Percentiles rank a stretch among this genome's conserved stretches.
Conservation (phyloP, 139 green algal genomes). For the Limnomonas spitsbergensis region DNA sequence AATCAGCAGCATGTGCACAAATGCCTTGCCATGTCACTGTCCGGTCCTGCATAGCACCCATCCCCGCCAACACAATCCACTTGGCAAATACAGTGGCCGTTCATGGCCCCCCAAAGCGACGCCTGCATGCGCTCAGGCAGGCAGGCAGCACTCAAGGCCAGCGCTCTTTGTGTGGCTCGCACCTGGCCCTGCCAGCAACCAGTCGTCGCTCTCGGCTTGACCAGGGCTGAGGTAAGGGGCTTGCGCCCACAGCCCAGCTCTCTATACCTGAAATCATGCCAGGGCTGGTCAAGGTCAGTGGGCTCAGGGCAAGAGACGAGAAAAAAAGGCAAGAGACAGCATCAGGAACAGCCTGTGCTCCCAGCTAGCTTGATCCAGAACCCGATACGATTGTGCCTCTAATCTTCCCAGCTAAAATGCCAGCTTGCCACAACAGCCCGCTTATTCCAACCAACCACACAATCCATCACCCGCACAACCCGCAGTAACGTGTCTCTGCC, state of each 20-base stretch:
- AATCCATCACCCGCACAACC: too few species aligned
- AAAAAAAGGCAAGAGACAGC: not conserved
- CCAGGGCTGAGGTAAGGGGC: not conserved
- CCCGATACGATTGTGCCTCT: not conserved
- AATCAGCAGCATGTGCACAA: too few species aligned
- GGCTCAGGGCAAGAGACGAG: not conserved
- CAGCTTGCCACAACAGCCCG: not conserved
- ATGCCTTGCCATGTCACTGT: not conserved
- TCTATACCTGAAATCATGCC: not conserved
- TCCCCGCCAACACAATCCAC: too few species aligned
- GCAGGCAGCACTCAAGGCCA: not conserved
- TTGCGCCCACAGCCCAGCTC: not conserved
- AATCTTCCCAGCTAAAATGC: not conserved
- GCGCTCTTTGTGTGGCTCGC: not conserved
- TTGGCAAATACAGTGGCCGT: not conserved
- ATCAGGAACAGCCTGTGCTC: too few species aligned
- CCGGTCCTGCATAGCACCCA: not conserved
- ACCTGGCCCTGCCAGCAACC: not conserved
- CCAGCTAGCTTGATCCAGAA: too few species aligned
- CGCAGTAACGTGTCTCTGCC: too few species aligned
- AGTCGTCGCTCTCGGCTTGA: not conserved
- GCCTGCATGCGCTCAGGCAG: not conserved
- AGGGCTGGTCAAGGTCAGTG: not conserved
- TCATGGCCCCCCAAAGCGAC: not conserved
- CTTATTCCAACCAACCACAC: too few species aligned